These are phyloP conservation scores for Fusarium irregulare DNA, from an alignment of 2,329 filamentous ascomycete genomes.

Conservation along the genomic window DNA sequence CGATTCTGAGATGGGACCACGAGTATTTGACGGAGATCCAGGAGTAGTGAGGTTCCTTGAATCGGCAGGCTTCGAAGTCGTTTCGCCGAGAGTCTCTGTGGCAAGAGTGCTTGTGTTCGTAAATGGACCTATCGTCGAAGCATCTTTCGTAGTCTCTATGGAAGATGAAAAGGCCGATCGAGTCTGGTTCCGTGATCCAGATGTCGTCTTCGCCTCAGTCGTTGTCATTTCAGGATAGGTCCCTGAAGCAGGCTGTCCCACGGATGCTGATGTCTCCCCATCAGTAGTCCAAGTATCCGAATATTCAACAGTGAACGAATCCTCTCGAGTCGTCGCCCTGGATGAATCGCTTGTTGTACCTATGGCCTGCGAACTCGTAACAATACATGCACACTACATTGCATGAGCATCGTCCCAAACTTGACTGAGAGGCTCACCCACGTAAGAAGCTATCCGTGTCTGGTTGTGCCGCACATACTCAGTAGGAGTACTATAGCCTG, in stretches of 20 bases:
- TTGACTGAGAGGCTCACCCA: constrained; percentile 28
- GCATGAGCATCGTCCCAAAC: constrained; percentile 5
- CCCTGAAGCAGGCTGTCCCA: constrained; percentile 21
- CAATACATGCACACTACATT: constrained; percentile 46
- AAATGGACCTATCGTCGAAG: not conserved
- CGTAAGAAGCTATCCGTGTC: constrained; percentile 48
- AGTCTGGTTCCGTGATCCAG: constrained; percentile 2
- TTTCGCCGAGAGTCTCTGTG: not conserved
- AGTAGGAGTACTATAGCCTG: constrained; percentile 44
- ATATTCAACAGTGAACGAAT: not conserved
- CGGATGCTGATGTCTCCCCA: constrained; percentile 6
- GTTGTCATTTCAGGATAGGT: constrained; percentile 5
- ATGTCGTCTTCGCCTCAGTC: not conserved
- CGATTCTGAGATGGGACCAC: constrained; percentile 1
- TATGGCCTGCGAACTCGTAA: constrained; percentile 12
- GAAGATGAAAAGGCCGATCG: not conserved
- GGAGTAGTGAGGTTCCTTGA: constrained; percentile 10
- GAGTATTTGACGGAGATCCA: not conserved
- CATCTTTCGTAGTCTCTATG: not conserved
- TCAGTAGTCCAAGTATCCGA: constrained; percentile 5
- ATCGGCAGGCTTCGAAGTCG: not conserved
- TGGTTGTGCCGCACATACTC: constrained; percentile 47
- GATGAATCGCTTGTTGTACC: constrained; percentile 1
- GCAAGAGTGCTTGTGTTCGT: not conserved
- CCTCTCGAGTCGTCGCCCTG: not conserved